These are phyloP conservation scores for Trametes punicea DNA, from an alignment of 768 basidiomycete species.

Conservation along the genomic window DNA sequence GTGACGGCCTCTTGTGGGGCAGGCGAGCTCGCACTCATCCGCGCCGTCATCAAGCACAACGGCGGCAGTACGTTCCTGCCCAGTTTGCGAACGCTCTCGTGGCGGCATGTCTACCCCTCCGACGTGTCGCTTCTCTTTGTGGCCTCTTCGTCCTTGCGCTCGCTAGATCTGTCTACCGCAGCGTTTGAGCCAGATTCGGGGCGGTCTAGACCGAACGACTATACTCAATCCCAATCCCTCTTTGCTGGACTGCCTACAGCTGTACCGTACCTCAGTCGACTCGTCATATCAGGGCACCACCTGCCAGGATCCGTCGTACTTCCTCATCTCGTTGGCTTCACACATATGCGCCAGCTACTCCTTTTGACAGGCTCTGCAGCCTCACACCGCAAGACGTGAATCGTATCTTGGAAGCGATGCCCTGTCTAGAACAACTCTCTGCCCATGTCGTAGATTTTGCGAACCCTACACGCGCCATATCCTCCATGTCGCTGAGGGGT, in stretches of 20 bases:
- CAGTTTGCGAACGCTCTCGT: not conserved
- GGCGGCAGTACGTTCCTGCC: conserved; percentile 5
- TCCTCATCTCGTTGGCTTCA: not conserved
- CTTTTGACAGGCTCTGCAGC: not conserved
- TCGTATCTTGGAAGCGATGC: not conserved
- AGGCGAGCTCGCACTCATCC: conserved; percentile 7
- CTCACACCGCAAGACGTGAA: not conserved
- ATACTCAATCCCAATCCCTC: not conserved
- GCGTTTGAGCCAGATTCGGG: not conserved
- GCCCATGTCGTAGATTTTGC: not conserved
- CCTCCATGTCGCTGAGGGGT: not conserved
- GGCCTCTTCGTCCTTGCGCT: not conserved
- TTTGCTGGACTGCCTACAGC: not conserved
- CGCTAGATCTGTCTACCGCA: not conserved
- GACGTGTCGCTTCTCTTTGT: conserved; percentile 4
- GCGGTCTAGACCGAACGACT: no score
- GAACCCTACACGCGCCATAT: not conserved
- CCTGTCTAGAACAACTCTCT: not conserved
- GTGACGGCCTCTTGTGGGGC: not conserved
- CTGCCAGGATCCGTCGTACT: not conserved
- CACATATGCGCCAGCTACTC: conserved; percentile 1
- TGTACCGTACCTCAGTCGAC: not conserved
- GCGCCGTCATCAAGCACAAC: conserved; percentile 4
- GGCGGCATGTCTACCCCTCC: conserved; percentile 1
- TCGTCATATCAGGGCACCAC: conserved; percentile 1